Evolutionary conservation across 768 basidiomycete species (phyloP).

Genomic region (button mushroom (Agaricus bisporus)): DNA sequence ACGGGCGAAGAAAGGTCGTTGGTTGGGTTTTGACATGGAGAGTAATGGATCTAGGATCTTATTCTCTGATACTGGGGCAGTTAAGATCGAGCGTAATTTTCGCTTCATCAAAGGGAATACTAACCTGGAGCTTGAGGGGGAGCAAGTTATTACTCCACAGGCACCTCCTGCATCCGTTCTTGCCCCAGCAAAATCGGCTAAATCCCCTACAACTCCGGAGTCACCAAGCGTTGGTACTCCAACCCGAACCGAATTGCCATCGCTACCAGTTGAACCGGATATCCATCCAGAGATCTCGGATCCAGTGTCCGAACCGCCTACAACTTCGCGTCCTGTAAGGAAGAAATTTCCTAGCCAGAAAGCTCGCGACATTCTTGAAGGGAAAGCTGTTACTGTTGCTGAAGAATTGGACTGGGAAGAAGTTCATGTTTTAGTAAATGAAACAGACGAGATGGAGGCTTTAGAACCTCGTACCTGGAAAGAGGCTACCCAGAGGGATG

Average conservation of each 20-base stretch:
- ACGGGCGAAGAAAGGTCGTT: slow-evolving; percentile 20
- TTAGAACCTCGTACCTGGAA: slow-evolving; percentile 14
- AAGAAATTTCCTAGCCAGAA: not conserved
- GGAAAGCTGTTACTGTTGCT: not conserved
- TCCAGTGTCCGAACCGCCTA: not conserved
- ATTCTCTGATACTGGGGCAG: slow-evolving; percentile 22
- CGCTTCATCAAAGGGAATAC: slow-evolving; percentile 4
- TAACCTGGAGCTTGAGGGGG: slow-evolving; percentile 20
- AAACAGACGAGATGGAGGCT: slow-evolving; percentile 11
- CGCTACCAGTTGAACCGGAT: too few species aligned
- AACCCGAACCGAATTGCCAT: too few species aligned
- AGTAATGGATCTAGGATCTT: slow-evolving; percentile 24
- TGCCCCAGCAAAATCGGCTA: too few species aligned
- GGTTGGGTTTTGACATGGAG: slow-evolving; percentile 28
- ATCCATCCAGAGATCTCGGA: slow-evolving; percentile 9
- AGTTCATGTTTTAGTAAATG: not conserved
- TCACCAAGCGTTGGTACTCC: too few species aligned
- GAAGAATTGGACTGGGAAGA: not conserved
- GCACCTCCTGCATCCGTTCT: too few species aligned
- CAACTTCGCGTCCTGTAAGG: too few species aligned
- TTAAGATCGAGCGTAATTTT: slow-evolving; percentile 25
- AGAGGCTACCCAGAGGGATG: slow-evolving; percentile 13
- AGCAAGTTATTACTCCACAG: too few species aligned
- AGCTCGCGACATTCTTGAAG: not conserved
- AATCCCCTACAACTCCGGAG: too few species aligned